Evolutionary conservation across 805 yeast genomes (phyloP), one percentile per base, ranked within the genome.

Genomic region (Kuraishia hungarica): DNA sequence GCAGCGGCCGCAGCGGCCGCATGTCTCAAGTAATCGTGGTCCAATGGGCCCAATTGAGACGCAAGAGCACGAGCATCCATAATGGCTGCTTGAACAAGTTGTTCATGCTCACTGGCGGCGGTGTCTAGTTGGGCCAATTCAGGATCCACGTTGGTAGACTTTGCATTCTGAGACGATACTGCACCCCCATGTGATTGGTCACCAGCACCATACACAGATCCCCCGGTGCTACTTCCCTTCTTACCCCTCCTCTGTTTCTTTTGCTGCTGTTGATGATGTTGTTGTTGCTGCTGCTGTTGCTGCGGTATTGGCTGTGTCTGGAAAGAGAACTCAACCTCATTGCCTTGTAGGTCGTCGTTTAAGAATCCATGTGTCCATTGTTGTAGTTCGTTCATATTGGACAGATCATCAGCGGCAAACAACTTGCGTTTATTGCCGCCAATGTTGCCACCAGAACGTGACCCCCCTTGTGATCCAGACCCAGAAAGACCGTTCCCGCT

Each of bases 21-120:
- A 48, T 66, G 69, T 43, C 68, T 56, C 35, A 68, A 53, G 56
- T 67, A 67, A 24, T 65, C 69, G 28, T 62, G 67, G 52, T 67
- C 72, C 39, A 70, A 60, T 1, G 64, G 59, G 5, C 72, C 70
- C 21, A 77, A 64, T 53, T 71, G 74, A 59, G 73, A 75, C 21
- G 86, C 84, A 56, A 85, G 72, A 48, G 84, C 82, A 53, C 85
- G 75, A 0, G 89, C 88, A 61, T 85, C 88, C 58, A 83, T 72
- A 51, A 86, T 82, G 1, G 88, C 89, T 51, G 85, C 89, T 57
- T 84, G 82, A 11, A 84, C 90, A 55, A 86, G 70, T 59, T 79
- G 85, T 55, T 82, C 87, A 60, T 83, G 87, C 48, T 81, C 84
- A 2, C 75, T 61, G 19, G 78, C 62, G 11, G 73, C 62, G 2